Base-by-base conservation (phyloP, 2,329 filamentous ascomycete species). In the Colletotrichum sp. region DNA sequence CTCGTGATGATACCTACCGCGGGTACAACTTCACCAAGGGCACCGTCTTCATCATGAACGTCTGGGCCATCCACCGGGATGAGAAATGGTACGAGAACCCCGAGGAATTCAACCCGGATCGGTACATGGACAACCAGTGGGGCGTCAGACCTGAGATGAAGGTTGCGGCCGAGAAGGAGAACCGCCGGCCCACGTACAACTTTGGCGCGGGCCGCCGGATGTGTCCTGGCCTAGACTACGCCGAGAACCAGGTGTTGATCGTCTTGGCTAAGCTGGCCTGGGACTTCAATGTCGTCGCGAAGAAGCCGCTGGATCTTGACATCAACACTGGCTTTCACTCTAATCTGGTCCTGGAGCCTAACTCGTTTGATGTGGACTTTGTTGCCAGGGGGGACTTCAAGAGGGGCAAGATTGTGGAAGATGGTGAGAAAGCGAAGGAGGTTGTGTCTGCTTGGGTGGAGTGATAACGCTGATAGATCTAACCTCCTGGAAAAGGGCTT, bases 121-220 rank as follows among this genome's bases (percentile, higher is more conserved):
- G 82, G 9, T 83, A 82, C 75, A 57, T 81, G 26, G 75, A 79
- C 3, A 75, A 72, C 18, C 36, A 36, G 52, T 69, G 69, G 73
- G 76, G 69, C 5, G 60, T 77, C 57, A 75, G 59, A 21, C 67
- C 76, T 24, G 70, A 60, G 59, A 72, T 64, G 71, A 49, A 21
- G 39, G 30, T 30, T 0, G 72, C 57, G 9, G 75, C 72, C 2
- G 49, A 69, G 64, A 24, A 21, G 10, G 71, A 79, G 30, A 78
- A 78, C 24, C 78, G 79, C 3, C 79, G 78, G 30, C 73, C 69
- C n/a, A 79, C 79, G 67, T 90, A 88, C 79, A 82, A 82, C 2
- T 90, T 89, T 77, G 88, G 88, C 0, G 85, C 84, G 10, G 89
- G 89, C 0, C 83, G 89, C 8, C 83, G 89, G 8, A 84, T 87